phyloP scores from a whole-genome alignment of 2,329 filamentous ascomycete genomes.

The Boeremia exigua region DNA sequence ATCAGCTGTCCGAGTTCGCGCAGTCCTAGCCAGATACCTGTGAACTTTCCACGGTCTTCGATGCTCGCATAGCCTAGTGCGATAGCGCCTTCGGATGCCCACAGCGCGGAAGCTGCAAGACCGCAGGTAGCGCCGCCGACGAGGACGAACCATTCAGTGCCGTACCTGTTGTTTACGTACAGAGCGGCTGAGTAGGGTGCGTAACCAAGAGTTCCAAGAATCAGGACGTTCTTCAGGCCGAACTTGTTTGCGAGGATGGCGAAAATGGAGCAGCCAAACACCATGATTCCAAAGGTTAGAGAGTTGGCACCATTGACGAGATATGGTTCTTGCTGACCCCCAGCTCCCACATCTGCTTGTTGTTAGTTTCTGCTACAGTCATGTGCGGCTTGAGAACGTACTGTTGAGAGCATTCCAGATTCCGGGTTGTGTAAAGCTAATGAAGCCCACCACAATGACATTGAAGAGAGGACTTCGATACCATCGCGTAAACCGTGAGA shows the following conservation, averaged over 20 bases:
- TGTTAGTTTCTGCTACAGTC: background rate
- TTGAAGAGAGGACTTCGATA: constrained; percentile 58
- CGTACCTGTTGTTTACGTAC: constrained; percentile 41
- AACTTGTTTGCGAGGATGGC: constrained; percentile 36
- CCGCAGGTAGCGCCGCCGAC: constrained; percentile 44
- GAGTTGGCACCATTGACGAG: constrained; percentile 53
- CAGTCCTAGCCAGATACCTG: constrained; percentile 61
- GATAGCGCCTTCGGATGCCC: constrained; percentile 52
- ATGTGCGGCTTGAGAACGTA: constrained; percentile 22
- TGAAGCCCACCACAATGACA: constrained; percentile 54
- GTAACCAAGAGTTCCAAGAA: constrained; percentile 41
- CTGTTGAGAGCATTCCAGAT: constrained; percentile 57
- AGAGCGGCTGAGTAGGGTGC: constrained; percentile 39
- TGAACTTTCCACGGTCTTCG: constrained; percentile 54
- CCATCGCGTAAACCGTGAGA: constrained; percentile 32
- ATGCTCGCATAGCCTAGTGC: constrained; percentile 55
- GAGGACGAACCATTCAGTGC: constrained; percentile 44
- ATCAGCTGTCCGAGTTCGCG: constrained; percentile 61
- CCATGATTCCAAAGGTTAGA: constrained; percentile 56
- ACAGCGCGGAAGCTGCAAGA: constrained; percentile 48
- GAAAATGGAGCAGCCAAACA: constrained; percentile 35
- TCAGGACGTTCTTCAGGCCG: constrained; percentile 46
- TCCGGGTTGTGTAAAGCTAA: constrained; percentile 55
- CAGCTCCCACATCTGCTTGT: constrained; percentile 32
- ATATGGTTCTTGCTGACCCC: constrained; percentile 41